Evolutionary conservation across 331 rosid species (phyloP).

Genomic region (Acacia pycnantha): DNA sequence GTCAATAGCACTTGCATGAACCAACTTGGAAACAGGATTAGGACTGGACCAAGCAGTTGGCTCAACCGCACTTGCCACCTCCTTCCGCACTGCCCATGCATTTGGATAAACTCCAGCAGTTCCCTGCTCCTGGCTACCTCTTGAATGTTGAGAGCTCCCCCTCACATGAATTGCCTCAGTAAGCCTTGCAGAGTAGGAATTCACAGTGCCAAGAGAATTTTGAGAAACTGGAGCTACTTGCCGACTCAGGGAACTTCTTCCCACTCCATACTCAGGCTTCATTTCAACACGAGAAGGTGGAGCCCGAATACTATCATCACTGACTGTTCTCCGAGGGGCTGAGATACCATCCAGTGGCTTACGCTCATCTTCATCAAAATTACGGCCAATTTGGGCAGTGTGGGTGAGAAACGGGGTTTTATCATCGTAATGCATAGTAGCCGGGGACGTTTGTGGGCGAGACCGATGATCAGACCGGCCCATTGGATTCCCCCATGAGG

Average conservation of each 20-base stretch:
- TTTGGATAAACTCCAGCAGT: conserved; percentile 54
- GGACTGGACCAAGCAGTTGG: conserved; percentile 67
- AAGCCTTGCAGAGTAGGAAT: conserved; percentile 64
- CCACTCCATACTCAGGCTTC: conserved; percentile 49
- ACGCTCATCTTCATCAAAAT: conserved; percentile 97
- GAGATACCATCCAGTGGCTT: conserved; percentile 86
- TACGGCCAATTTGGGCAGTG: conserved; percentile 73
- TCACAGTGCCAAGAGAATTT: conserved; percentile 34
- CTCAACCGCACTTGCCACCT: conserved; percentile 56
- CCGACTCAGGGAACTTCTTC: conserved; percentile 51
- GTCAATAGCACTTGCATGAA: conserved; percentile 88
- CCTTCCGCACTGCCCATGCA: conserved; percentile 87
- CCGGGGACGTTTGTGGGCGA: conserved; percentile 85
- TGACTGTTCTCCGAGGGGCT: conserved; percentile 59
- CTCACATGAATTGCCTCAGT: conserved; percentile 44
- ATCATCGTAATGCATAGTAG: conserved; percentile 77
- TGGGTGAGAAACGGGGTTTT: conserved; percentile 67
- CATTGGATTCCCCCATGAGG: conserved; percentile 71
- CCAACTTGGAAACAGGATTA: conserved; percentile 78
- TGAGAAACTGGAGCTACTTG: conserved; percentile 54
- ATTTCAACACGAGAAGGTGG: conserved; percentile 46
- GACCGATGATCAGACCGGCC: conserved; percentile 79
- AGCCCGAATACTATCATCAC: conserved; percentile 70
- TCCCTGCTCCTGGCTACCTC: conserved; percentile 49
- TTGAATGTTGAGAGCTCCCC: conserved; percentile 41